phyloP scores from a whole-genome alignment of 805 yeast species.

The Ogataea parapolymorpha region DNA sequence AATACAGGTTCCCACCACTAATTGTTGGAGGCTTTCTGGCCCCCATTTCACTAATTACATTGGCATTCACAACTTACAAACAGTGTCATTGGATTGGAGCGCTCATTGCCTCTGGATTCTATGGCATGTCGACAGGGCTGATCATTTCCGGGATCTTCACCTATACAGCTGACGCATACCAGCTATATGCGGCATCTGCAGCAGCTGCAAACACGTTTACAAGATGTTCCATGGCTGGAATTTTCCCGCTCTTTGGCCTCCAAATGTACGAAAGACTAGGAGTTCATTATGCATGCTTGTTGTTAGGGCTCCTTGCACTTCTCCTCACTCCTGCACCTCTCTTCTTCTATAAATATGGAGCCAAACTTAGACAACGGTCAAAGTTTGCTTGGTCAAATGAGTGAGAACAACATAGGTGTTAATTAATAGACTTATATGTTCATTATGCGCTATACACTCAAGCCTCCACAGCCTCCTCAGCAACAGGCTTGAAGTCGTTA shows the following conservation, averaged over 20 bases:
- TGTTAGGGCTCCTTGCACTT: conserved; percentile 49
- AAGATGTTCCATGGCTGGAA: conserved; percentile 52
- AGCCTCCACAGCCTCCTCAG: conserved; percentile 37
- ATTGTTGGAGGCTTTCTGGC: conserved; percentile 51
- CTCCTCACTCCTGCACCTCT: conserved; percentile 55
- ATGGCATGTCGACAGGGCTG: conserved; percentile 43
- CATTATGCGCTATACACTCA: conserved; percentile 7
- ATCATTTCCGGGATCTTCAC: conserved; percentile 40
- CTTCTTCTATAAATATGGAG: conserved; percentile 49
- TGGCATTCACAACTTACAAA: conserved; percentile 56
- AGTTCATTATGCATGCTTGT: conserved; percentile 54
- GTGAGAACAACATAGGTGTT: conserved; percentile 1
- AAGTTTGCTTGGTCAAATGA: conserved; percentile 42
- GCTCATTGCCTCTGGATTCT: conserved; percentile 39
- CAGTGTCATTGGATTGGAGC: conserved; percentile 54
- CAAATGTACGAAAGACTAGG: conserved; percentile 57
- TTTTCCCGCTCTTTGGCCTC: conserved; percentile 54
- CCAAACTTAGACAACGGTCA: conserved; percentile 39
- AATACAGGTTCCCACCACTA: conserved; percentile 56
- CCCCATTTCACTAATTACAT: conserved; percentile 53
- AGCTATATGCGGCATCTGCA: conserved; percentile 49
- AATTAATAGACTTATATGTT: background rate
- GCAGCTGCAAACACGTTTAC: conserved; percentile 50
- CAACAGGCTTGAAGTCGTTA: conserved; percentile 61
- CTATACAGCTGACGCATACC: conserved; percentile 42